Conservation (phyloP, 164 flowering plant genomes). For the Chloranthus sessilifolius region DNA sequence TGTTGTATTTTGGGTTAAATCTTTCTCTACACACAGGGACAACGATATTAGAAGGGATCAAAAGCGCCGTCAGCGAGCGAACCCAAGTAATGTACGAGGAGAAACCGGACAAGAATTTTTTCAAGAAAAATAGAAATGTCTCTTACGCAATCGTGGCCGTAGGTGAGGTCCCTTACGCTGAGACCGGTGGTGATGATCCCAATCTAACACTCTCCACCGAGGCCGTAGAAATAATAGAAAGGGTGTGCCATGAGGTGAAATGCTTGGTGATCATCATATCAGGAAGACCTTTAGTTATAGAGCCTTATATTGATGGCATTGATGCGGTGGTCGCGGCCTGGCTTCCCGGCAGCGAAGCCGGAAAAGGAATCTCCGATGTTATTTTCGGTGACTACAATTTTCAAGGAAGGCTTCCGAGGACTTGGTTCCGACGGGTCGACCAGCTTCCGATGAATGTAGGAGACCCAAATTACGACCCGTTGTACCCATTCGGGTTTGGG, state of each 20-base stretch:
- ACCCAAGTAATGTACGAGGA: constrained; percentile 29
- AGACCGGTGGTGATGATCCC: constrained; percentile 25
- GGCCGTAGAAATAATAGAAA: constrained; percentile 21
- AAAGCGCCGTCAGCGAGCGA: constrained; percentile 22
- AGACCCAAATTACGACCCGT: constrained; percentile 37
- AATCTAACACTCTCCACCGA: constrained; percentile 20
- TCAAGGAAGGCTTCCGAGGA: constrained; percentile 35
- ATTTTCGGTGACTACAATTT: constrained; percentile 42
- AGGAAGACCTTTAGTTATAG: constrained; percentile 37
- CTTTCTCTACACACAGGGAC: constrained; percentile 25
- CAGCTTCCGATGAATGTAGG: constrained; percentile 49
- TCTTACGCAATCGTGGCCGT: constrained; percentile 20
- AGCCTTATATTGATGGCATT: constrained; percentile 29
- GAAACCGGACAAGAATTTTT: constrained; percentile 20
- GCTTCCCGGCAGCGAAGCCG: constrained; percentile 46
- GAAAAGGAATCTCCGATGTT: constrained; percentile 43
- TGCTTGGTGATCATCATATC: constrained; percentile 36
- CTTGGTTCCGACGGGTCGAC: constrained; percentile 43
- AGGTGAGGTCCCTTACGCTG: constrained; percentile 36
- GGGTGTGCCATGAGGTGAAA: constrained; percentile 19
- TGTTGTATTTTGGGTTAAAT: no score
- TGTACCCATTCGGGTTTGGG: constrained; percentile 39
- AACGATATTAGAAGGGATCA: constrained; percentile 32
- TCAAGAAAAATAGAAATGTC: constrained; percentile 14
- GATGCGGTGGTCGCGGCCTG: constrained; percentile 51